A percentile compares a stretch with the other conserved stretches of the same genome.
Conservation (phyloP, 352 stramenopile species). For the Globisporangium sylvaticum region DNA sequence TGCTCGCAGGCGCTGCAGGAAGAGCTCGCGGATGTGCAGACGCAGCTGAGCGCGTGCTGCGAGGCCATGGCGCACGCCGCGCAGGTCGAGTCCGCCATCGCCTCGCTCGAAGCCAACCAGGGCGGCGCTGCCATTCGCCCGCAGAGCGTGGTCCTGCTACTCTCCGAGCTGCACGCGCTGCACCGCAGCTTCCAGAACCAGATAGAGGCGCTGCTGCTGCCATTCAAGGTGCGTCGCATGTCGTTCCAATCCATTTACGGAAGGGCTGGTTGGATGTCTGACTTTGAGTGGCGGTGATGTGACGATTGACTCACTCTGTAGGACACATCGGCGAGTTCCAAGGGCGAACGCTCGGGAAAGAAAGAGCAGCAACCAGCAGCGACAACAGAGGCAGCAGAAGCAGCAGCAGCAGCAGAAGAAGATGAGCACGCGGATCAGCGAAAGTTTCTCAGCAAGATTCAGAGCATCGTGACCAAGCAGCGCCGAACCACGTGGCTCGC, state of each 20-base stretch:
- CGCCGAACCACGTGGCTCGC: background rate
- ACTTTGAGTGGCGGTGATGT: background rate
- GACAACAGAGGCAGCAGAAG: background rate
- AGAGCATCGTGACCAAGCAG: background rate
- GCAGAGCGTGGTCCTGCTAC: constrained; percentile 20
- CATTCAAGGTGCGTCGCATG: constrained; percentile 9
- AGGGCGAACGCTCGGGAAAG: background rate
- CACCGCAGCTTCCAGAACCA: constrained; percentile 16
- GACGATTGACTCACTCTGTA: background rate
- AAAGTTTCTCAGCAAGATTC: background rate
- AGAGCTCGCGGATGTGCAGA: constrained; percentile 17
- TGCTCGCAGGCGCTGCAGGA: constrained; percentile 24
- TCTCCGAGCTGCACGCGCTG: constrained; percentile 34
- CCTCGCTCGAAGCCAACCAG: constrained; percentile 19
- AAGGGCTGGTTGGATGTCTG: background rate
- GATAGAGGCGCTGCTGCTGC: constrained; percentile 10
- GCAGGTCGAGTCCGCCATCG: constrained; percentile 26
- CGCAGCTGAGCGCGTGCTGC: constrained; percentile 19
- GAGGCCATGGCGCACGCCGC: constrained; percentile 24
- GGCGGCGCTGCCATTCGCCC: constrained; percentile 5
- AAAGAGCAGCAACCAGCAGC: background rate
- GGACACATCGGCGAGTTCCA: background rate
- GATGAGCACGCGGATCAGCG: background rate
- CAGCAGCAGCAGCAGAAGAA: background rate
- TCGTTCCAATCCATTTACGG: too few species aligned